phyloP scores from a whole-genome alignment of 768 basidiomycete species.

The Panaeolus papilionaceus region DNA sequence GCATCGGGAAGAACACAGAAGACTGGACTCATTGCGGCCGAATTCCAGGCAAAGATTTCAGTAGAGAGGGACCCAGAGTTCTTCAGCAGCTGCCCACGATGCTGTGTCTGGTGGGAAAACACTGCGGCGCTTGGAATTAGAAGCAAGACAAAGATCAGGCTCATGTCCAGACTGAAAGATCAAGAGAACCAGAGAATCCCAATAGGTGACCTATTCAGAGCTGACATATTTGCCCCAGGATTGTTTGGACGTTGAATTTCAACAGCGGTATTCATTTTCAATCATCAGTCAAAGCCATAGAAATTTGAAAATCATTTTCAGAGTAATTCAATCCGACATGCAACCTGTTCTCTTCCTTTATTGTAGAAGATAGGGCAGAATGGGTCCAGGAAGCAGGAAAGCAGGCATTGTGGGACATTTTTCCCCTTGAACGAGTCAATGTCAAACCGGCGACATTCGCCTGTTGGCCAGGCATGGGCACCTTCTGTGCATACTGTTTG shows the following conservation, averaged over 20 bases:
- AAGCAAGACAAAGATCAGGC: background rate
- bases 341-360: too few relatives aligned
- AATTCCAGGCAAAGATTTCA: background rate
- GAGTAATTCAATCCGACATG: too few relatives aligned
- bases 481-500: background rate
- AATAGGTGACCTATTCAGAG: background rate
- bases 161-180: background rate
- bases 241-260: background rate
- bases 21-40: background rate
- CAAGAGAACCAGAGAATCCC: background rate
- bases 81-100: background rate
- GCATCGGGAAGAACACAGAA: background rate
- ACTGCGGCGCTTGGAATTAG: slow-evolving; percentile 7
- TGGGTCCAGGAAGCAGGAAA: background rate
- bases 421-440: background rate
- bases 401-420: background rate
- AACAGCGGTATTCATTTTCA: background rate
- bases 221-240: background rate
- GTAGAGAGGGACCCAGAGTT: background rate
- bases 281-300: background rate
- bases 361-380: background rate
- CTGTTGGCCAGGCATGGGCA: background rate
- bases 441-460: background rate
- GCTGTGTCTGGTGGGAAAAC: slow-evolving; percentile 3
- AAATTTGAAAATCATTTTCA: background rate